These are phyloP conservation scores for Penicillium sp. DNA, from an alignment of 2,329 filamentous ascomycete genomes.

Conservation along the genomic window DNA sequence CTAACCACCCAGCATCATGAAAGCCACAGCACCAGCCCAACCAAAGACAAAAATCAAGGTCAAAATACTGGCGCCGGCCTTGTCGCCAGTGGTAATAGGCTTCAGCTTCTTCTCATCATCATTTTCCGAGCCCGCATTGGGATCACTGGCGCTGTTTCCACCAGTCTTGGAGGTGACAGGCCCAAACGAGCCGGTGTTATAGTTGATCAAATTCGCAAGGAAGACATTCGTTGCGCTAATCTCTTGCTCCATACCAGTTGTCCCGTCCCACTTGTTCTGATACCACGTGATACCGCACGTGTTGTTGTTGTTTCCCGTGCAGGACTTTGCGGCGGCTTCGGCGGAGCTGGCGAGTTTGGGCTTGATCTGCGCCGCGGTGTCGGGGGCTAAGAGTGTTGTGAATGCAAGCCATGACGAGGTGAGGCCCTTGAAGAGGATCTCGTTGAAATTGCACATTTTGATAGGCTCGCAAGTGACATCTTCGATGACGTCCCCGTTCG, in stretches of 20 bases:
- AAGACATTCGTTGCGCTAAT: conserved; percentile 65
- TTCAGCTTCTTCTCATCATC: conserved; percentile 2
- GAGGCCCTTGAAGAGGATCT: conserved; percentile 65
- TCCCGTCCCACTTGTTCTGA: conserved; percentile 50
- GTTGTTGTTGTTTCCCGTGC: conserved; percentile 57
- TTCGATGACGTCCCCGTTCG: conserved; percentile 18
- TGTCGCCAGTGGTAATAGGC: conserved; percentile 32
- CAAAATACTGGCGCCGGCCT: conserved; percentile 38
- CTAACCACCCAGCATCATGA: conserved; percentile 28
- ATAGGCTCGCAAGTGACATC: conserved; percentile 65
- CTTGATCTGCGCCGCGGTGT: conserved; percentile 53
- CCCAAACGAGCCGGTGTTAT: conserved; percentile 49
- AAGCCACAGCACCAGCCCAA: conserved; percentile 30
- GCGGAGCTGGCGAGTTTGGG: conserved; percentile 58
- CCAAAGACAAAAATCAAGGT: conserved; percentile 30
- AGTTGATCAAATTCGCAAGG: conserved; percentile 56
- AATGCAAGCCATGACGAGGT: conserved; percentile 64
- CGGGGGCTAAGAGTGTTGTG: conserved; percentile 61
- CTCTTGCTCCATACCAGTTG: conserved; percentile 63
- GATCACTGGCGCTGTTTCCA: conserved; percentile 49
- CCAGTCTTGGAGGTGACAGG: conserved; percentile 46
- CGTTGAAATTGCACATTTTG: conserved; percentile 56
- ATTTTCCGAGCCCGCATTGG: conserved; percentile 29
- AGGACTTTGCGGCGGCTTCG: conserved; percentile 59
- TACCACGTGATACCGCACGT: conserved; percentile 65